Conservation (phyloP, 495 filamentous ascomycete genomes). For the Parathielavia hyrcaniae region DNA sequence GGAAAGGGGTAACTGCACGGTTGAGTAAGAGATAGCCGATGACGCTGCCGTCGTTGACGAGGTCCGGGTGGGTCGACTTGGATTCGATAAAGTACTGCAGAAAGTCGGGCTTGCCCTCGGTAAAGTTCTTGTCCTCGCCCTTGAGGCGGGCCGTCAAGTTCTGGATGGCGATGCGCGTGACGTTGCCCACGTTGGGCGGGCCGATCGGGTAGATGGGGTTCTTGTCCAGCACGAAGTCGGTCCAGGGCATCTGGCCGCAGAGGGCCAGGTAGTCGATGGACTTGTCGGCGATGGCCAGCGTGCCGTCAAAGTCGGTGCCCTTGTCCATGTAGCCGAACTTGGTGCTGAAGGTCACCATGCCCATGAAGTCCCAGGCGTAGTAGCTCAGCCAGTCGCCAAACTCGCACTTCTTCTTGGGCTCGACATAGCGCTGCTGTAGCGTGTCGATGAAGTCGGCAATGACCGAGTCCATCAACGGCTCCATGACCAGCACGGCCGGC, state of each 20-base stretch:
- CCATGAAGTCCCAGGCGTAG: conserved; percentile 41
- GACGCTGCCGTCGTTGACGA: conserved; percentile 24
- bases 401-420: conserved; percentile 14
- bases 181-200: conserved; percentile 22
- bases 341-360: conserved; percentile 40
- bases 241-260: conserved; percentile 31
- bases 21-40: conserved; percentile 33
- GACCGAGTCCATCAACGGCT: conserved; percentile 32
- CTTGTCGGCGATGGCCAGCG: conserved; percentile 21
- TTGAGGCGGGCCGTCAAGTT: conserved; percentile 22
- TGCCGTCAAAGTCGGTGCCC: conserved; percentile 27
- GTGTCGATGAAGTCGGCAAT: conserved; percentile 27
- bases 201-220: conserved; percentile 26
- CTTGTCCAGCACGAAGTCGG: conserved; percentile 29
- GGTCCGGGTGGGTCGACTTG: conserved; percentile 26
- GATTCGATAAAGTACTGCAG: conserved; percentile 32
- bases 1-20: conserved; percentile 6
- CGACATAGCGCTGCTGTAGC: conserved; percentile 29
- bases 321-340: conserved; percentile 29
- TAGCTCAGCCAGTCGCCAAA: conserved; percentile 30
- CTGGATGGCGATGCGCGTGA: conserved; percentile 22
- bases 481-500: conserved; percentile 31
- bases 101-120: conserved; percentile 22
- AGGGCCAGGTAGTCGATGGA: conserved; percentile 25
- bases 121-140: conserved; percentile 22